These are phyloP conservation scores for Penicillium sp. DNA, from an alignment of 2,329 filamentous ascomycete genomes.

Conservation along the genomic window DNA sequence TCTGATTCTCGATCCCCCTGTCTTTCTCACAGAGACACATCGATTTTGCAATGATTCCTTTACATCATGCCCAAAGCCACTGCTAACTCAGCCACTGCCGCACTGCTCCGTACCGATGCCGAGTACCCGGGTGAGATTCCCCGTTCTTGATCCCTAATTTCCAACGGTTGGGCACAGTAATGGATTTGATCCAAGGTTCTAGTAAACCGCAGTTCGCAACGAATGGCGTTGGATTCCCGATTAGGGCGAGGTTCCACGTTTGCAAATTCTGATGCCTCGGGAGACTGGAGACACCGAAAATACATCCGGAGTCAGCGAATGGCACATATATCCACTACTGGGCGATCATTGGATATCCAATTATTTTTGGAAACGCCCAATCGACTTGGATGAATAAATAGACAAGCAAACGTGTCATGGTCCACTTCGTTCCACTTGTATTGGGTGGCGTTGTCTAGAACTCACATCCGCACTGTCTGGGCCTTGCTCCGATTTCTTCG, in stretches of 20 bases:
- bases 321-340: not conserved
- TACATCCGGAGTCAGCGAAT: not conserved
- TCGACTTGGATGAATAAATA: not conserved
- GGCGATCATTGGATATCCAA: constrained; percentile 10
- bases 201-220: constrained; percentile 2
- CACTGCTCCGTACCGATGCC: not conserved
- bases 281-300: not conserved
- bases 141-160: not conserved
- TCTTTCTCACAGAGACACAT: not conserved
- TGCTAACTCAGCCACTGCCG: too few species aligned
- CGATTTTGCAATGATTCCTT: not conserved
- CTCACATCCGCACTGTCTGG: constrained; percentile 4
- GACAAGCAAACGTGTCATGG: constrained; percentile 21
- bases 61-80: not conserved
- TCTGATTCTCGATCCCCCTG: not conserved
- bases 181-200: not conserved
- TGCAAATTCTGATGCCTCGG: not conserved
- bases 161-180: not conserved
- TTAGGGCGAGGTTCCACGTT: not conserved
- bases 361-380: constrained; percentile 17
- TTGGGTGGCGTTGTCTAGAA: constrained; percentile 23
- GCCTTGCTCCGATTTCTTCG: constrained; percentile 4
- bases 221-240: not conserved
- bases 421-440: constrained; percentile 15
- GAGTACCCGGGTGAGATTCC: not conserved